These are phyloP conservation scores for Arthrobotrys conoides DNA, from an alignment of 2,329 filamentous ascomycete genomes.

Conservation along the genomic window DNA sequence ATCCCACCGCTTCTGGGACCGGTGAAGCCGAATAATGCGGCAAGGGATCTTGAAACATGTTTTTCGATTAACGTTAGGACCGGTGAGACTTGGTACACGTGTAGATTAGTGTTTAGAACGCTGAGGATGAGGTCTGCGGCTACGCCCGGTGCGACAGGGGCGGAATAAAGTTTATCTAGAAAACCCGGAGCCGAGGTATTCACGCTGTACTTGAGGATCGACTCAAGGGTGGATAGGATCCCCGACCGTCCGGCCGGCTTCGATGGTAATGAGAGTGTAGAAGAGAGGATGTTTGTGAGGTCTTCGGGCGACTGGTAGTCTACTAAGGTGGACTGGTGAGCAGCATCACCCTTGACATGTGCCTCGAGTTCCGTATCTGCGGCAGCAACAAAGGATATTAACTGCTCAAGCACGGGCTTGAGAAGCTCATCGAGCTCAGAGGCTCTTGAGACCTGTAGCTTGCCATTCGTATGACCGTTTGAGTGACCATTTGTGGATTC, in stretches of 20 bases:
- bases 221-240: slow-evolving; percentile 78
- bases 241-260: slow-evolving; percentile 75
- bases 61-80: slow-evolving; percentile 91
- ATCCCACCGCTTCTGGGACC: slow-evolving; percentile 80
- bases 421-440: slow-evolving; percentile 48
- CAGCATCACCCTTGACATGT: slow-evolving; percentile 26
- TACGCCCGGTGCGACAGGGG: slow-evolving; percentile 87
- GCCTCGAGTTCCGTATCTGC: slow-evolving; percentile 44
- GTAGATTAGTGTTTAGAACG: slow-evolving; percentile 91
- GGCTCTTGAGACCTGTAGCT: slow-evolving; percentile 24
- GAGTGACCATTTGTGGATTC: slow-evolving; percentile 26
- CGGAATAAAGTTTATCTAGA: slow-evolving; percentile 93
- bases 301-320: slow-evolving; percentile 56
- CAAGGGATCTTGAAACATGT: slow-evolving; percentile 79
- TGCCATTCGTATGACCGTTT: slow-evolving; percentile 33
- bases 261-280: slow-evolving; percentile 37
- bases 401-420: slow-evolving; percentile 40
- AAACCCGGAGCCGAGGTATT: slow-evolving; percentile 99
- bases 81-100: slow-evolving; percentile 94
- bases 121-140: slow-evolving; percentile 87
- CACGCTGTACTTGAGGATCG: slow-evolving; percentile 85
- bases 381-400: slow-evolving; percentile 46
- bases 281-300: slow-evolving; percentile 41
- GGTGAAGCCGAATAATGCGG: slow-evolving; percentile 80
- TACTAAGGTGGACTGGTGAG: slow-evolving; percentile 40